Base-by-base conservation (phyloP, 2,329 filamentous ascomycete genomes). In the Botrytis fabae region DNA sequence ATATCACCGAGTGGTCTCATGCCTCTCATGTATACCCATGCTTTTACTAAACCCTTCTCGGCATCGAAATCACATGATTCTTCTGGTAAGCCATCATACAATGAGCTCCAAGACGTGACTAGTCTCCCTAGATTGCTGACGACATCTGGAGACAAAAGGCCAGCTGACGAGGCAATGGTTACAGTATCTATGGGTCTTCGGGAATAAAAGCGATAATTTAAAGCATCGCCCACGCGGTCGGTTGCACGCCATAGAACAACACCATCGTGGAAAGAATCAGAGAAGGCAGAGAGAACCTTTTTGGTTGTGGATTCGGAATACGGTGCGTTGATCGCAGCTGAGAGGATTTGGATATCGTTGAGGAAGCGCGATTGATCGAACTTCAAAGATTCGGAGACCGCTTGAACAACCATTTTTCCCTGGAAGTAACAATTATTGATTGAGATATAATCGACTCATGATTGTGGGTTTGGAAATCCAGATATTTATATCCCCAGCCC, bases 1-100 rank as follows among this genome's bases (percentile, higher is more conserved):
- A 73, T 73, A 62, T 73, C 68, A 40, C 63, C 59, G 7, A 73
- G 22, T 42, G 66, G 71, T 60, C 68, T 42, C 42, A 62, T 46
- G 12, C 68, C 66, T 10, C 48, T 42, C 35, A 73, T n/a, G 9
- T 62, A 71, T 9, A 73, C 59, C 71, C 71, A 73, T 9, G 66
- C 51, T 40, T 73, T 73, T 9, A 59, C 68, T 14, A 73, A 44
- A 5, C 71, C 71, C 25, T 42, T 71, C 38, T 57, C 46, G 22
- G 68, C 51, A 28, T 73, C 68, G 16, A 73, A 73, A 54, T 71
- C 68, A 14, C 71, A 73, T 4, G 51, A 73, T 44, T 73, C 66
- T 51, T 73, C 68, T 7, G 71, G 57, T n/a, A 22, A 42, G 8
- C 57, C 57, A 42, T 73, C 28, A 40, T 61, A 65, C 22, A 65